phyloP scores from a whole-genome alignment of 805 yeast genomes.

The Metschnikowia dekortorum region DNA sequence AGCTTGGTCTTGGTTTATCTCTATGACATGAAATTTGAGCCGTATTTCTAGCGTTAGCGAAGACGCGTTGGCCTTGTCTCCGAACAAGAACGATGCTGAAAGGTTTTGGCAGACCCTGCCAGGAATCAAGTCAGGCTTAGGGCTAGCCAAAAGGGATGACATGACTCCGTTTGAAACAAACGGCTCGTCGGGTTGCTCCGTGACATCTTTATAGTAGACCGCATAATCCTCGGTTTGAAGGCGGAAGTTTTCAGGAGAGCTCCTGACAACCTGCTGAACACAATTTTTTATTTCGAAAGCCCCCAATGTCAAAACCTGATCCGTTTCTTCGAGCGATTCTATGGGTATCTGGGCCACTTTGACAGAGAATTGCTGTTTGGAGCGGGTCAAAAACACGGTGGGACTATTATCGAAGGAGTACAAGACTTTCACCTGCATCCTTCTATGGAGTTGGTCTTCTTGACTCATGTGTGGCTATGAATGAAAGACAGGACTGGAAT shows the following conservation, averaged over 20 bases:
- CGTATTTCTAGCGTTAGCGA: slow-evolving; percentile 55
- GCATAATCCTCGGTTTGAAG: slow-evolving; percentile 39
- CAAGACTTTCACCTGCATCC: slow-evolving; percentile 44
- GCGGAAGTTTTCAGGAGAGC: slow-evolving; percentile 42
- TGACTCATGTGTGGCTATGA: slow-evolving; percentile 14
- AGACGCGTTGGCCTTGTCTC: slow-evolving; percentile 32
- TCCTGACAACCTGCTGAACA: slow-evolving; percentile 32
- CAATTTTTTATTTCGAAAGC: slow-evolving; percentile 40
- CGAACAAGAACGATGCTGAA: slow-evolving; percentile 38
- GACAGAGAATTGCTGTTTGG: slow-evolving; percentile 30
- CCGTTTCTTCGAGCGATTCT: slow-evolving; percentile 17
- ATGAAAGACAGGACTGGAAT: not conserved
- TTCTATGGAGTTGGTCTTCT: slow-evolving; percentile 26
- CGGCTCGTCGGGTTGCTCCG: slow-evolving; percentile 47
- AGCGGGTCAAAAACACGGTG: slow-evolving; percentile 41
- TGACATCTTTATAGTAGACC: slow-evolving; percentile 43
- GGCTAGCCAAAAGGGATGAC: slow-evolving; percentile 25
- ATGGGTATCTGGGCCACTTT: slow-evolving; percentile 36
- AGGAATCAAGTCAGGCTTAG: slow-evolving; percentile 31
- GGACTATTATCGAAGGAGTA: slow-evolving; percentile 41
- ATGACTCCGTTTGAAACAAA: slow-evolving; percentile 41
- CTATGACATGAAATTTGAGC: slow-evolving; percentile 44
- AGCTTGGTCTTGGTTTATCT: slow-evolving; percentile 11
- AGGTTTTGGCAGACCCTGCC: slow-evolving; percentile 59
- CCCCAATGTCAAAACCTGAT: slow-evolving; percentile 34